These are phyloP conservation scores for Leccinum truebloodii DNA, from an alignment of 768 basidiomycete species.

Conservation along the genomic window DNA sequence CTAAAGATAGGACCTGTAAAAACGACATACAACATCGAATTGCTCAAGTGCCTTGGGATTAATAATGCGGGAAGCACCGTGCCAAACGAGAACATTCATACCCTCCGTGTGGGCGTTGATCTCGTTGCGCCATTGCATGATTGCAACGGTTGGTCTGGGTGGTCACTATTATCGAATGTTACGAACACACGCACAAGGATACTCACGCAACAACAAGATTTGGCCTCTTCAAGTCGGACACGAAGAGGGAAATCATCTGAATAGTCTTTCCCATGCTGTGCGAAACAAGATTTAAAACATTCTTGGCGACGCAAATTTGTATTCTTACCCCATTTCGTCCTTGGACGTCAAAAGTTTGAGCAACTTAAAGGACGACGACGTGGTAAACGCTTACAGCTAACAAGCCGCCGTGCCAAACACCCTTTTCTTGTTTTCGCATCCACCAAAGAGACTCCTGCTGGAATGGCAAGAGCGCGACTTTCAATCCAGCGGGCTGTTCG, in stretches of 20 bases:
- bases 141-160: conserved; percentile 49
- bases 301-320: background rate
- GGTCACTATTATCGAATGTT: conserved; percentile 1
- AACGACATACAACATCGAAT: conserved; percentile 75
- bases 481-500: conserved; percentile 80
- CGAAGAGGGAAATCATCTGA: conserved; percentile 89
- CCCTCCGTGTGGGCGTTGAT: conserved; percentile 83
- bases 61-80: conserved; percentile 73
- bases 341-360: conserved; percentile 29
- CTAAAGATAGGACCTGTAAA: background rate
- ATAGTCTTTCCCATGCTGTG: conserved; percentile 92
- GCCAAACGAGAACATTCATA: conserved; percentile 89
- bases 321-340: conserved; percentile 88
- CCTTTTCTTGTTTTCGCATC: conserved; percentile 93
- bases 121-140: conserved; percentile 92
- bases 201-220: conserved; percentile 91
- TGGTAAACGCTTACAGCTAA: conserved; percentile 62
- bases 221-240: conserved; percentile 74
- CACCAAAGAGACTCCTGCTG: conserved; percentile 93
- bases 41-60: conserved; percentile 70
- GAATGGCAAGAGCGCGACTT: conserved; percentile 87
- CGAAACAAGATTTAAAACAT: conserved; percentile 12
- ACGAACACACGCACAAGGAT: background rate
- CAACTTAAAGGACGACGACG: background rate
- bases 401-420: conserved; percentile 89